These are phyloP conservation scores for Pleurotus eryngii DNA, from an alignment of 768 basidiomycete species.

Conservation along the genomic window DNA sequence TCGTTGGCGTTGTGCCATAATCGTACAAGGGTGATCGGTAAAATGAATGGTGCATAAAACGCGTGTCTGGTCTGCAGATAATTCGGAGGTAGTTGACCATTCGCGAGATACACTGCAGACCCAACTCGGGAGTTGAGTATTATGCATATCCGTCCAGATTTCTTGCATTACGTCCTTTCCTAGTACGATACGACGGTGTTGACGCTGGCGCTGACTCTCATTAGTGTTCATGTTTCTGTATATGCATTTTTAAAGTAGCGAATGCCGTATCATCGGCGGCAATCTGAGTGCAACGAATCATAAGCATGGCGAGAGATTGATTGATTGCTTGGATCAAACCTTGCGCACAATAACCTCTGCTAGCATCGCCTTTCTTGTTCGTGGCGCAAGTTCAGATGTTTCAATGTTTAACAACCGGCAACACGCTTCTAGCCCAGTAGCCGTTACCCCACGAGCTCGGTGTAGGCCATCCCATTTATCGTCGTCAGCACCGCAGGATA, in stretches of 20 bases:
- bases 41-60: constrained; percentile 23
- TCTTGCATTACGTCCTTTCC: constrained; percentile 24
- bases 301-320: background rate
- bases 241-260: constrained; percentile 1
- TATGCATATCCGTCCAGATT: constrained; percentile 25
- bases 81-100: constrained; percentile 20
- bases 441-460: too few relatives aligned
- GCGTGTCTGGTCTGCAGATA: constrained; percentile 27
- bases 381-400: background rate
- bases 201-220: background rate
- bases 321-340: background rate
- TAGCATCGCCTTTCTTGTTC: background rate
- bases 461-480: too few relatives aligned
- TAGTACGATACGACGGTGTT: constrained; percentile 14
- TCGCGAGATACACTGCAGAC: constrained; percentile 23
- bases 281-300: background rate
- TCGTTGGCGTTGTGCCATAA: constrained; percentile 15
- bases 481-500: too few relatives aligned
- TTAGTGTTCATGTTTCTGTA: background rate
- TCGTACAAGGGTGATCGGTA: constrained; percentile 24
- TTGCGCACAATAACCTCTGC: background rate
- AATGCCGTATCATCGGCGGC: background rate
- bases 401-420: too few relatives aligned
- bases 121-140: constrained; percentile 27
- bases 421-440: too few relatives aligned